Evolutionary conservation across 805 yeast genomes (phyloP).

Genomic region (Teunomyces pallodes): DNA sequence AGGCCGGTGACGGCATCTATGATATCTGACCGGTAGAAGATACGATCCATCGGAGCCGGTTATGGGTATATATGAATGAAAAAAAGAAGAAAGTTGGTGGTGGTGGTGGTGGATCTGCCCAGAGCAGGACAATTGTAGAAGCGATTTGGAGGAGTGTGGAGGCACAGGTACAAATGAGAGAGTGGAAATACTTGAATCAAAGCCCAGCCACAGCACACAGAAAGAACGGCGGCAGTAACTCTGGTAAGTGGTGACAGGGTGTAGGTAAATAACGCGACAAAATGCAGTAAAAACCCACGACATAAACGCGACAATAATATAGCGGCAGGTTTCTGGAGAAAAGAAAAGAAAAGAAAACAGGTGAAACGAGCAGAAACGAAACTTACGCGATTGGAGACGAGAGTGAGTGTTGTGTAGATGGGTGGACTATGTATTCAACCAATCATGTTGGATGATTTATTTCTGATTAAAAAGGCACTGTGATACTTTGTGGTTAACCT

Average conservation of each 20-base stretch:
- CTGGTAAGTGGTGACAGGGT: not conserved
- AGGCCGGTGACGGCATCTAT: constrained; percentile 64
- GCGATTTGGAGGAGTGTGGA: not conserved
- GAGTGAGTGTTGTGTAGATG: too few relatives aligned
- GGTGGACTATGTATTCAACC: too few relatives aligned
- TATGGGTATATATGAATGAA: not conserved
- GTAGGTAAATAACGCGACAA: constrained; percentile 2
- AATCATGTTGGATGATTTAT: too few relatives aligned
- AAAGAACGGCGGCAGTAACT: not conserved
- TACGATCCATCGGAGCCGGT: constrained; percentile 31
- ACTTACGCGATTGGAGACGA: too few relatives aligned
- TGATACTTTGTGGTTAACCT: too few relatives aligned
- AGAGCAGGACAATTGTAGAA: too few relatives aligned
- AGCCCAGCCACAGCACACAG: not conserved
- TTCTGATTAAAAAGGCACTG: too few relatives aligned
- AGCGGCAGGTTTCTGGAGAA: not conserved
- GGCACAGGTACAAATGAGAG: not conserved
- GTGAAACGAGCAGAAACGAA: not conserved
- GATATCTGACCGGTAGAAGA: constrained; percentile 58
- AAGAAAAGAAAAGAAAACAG: not conserved
- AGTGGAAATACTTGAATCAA: too few relatives aligned
- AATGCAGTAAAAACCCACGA: not conserved
- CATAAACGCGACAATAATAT: not conserved
- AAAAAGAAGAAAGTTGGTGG: too few relatives aligned
- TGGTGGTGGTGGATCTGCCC: too few relatives aligned